A percentile compares a stretch with the other conserved stretches of the same genome.
Evolutionary conservation across 495 filamentous ascomycete species (phyloP).

Genomic region (Trichoderma asperelloides): DNA sequence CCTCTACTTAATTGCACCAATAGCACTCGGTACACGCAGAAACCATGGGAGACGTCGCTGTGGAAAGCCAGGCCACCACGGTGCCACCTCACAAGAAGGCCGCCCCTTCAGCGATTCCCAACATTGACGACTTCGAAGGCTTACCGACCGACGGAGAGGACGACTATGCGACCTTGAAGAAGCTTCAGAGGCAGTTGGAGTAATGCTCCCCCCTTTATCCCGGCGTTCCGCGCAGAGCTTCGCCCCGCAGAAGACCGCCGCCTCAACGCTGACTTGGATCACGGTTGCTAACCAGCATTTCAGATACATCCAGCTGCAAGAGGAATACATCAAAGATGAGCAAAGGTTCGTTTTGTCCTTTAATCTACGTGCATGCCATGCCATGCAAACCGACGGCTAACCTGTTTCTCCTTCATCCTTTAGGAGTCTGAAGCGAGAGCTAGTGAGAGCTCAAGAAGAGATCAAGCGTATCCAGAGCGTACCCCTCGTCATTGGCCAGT

Average conservation of each 20-base stretch:
- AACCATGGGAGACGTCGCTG: slow-evolving; percentile 70
- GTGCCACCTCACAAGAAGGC: slow-evolving; percentile 69
- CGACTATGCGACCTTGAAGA: slow-evolving; percentile 91
- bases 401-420: background rate
- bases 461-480: slow-evolving; percentile 99
- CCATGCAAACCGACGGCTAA: background rate
- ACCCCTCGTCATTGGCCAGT: slow-evolving; percentile 94
- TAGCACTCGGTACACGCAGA: slow-evolving; percentile 15
- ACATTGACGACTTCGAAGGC: slow-evolving; percentile 81
- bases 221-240: background rate
- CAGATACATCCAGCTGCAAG: slow-evolving; percentile 93
- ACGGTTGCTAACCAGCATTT: slow-evolving; percentile 13
- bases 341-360: slow-evolving; percentile 53
- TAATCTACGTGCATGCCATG: slow-evolving; percentile 8
- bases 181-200: slow-evolving; percentile 91
- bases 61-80: slow-evolving; percentile 68
- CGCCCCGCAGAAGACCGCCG: background rate
- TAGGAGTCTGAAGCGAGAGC: slow-evolving; percentile 92
- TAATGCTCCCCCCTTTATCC: slow-evolving; percentile 26
- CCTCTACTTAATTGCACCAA: background rate
- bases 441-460: slow-evolving; percentile 96
- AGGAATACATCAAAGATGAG: slow-evolving; percentile 99
- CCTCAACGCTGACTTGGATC: background rate
- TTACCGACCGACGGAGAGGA: slow-evolving; percentile 73
- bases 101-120: slow-evolving; percentile 74